These are phyloP conservation scores for Ceratobasidium papillatum DNA, from an alignment of 1,284 basidiomycete species.

Conservation along the genomic window DNA sequence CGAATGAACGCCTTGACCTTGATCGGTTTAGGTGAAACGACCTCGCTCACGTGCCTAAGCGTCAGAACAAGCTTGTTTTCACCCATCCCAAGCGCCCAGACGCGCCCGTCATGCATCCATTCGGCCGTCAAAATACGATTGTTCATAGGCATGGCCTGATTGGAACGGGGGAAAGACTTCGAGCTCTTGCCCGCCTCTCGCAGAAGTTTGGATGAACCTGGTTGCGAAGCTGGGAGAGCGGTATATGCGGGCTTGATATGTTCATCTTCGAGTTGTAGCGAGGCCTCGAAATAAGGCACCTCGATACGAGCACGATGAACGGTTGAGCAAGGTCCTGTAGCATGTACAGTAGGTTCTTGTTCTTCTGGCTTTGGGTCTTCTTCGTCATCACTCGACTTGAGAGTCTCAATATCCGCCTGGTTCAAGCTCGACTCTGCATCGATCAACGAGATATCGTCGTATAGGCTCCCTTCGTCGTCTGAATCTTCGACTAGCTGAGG, in stretches of 20 bases:
- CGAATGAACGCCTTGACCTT: slow-evolving; percentile 19
- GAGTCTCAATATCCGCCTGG: slow-evolving; percentile 36
- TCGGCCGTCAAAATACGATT: slow-evolving; percentile 25
- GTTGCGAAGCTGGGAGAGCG: background rate
- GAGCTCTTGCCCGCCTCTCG: background rate
- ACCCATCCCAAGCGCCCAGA: slow-evolving; percentile 23
- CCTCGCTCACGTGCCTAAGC: slow-evolving; percentile 12
- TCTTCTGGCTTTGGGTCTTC: background rate
- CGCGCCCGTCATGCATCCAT: slow-evolving; percentile 34
- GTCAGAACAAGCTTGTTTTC: slow-evolving; percentile 20
- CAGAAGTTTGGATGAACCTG: background rate
- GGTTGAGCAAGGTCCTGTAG: background rate
- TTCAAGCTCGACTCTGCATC: slow-evolving; percentile 8
- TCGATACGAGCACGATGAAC: slow-evolving; percentile 23
- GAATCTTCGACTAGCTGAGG: background rate
- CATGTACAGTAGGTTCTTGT: background rate
- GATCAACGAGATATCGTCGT: slow-evolving; percentile 23
- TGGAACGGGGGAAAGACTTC: background rate
- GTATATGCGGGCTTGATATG: slow-evolving; percentile 5
- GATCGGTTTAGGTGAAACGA: background rate
- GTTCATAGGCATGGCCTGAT: slow-evolving; percentile 4
- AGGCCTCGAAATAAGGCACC: slow-evolving; percentile 2
- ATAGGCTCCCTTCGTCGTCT: slow-evolving; percentile 27
- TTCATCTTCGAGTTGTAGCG: slow-evolving; percentile 11
- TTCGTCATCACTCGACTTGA: slow-evolving; percentile 29